These are phyloP conservation scores for Lactarius evosmus DNA, from an alignment of 768 basidiomycete species.

Conservation along the genomic window DNA sequence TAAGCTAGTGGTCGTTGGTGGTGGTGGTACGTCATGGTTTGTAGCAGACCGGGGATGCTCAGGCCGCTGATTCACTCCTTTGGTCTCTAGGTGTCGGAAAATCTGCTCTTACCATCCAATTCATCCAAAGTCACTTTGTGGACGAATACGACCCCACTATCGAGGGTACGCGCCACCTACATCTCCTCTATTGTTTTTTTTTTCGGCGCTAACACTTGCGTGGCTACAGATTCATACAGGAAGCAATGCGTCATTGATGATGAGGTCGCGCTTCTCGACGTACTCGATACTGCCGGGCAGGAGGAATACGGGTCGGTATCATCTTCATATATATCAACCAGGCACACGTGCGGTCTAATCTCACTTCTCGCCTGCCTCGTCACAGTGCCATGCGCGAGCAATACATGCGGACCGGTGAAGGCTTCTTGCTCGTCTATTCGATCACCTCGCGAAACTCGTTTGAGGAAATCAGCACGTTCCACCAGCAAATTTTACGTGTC, in stretches of 20 bases:
- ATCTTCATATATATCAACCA: slow-evolving; percentile 7
- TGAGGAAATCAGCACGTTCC: slow-evolving; percentile 94
- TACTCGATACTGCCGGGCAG: slow-evolving; percentile 95
- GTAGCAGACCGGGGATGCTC: neutral
- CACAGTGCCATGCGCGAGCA: slow-evolving; percentile 96
- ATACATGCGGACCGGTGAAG: slow-evolving; percentile 98
- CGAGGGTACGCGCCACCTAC: slow-evolving; percentile 53
- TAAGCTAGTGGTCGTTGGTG: slow-evolving; percentile 97
- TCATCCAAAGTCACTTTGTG: slow-evolving; percentile 94
- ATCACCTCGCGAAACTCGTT: slow-evolving; percentile 98
- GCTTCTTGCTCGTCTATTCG: slow-evolving; percentile 95
- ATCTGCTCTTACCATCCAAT: slow-evolving; percentile 95
- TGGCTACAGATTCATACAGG: slow-evolving; percentile 78
- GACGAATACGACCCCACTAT: slow-evolving; percentile 96
- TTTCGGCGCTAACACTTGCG: slow-evolving; percentile 1
- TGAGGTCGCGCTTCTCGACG: slow-evolving; percentile 96
- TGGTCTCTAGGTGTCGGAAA: slow-evolving; percentile 59
- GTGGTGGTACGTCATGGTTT: slow-evolving; percentile 66
- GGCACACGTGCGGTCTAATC: slow-evolving; percentile 14
- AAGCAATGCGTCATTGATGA: slow-evolving; percentile 98
- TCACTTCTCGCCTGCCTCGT: neutral
- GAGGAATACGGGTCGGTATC: slow-evolving; percentile 92
- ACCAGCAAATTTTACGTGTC: slow-evolving; percentile 93
- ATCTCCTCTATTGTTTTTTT: neutral
- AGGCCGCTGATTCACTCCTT: neutral